phyloP scores from a whole-genome alignment of 108 stramenopile species.

The Nannochloropsis gaditana region DNA sequence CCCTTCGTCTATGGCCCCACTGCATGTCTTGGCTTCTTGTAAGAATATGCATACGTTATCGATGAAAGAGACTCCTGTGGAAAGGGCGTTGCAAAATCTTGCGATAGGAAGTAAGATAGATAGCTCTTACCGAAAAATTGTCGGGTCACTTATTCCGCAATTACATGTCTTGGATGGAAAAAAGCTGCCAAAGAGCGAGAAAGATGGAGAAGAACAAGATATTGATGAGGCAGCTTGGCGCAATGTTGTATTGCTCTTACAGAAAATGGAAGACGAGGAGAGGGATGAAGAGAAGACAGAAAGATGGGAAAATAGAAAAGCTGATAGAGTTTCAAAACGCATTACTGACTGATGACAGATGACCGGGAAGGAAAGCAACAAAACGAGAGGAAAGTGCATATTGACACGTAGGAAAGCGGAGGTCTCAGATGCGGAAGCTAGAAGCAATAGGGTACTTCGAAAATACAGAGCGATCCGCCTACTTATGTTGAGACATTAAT shows the following conservation, averaged over 20 bases:
- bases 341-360: too few relatives aligned
- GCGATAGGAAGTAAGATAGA: neutral
- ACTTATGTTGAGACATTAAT: too few relatives aligned
- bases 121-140: neutral
- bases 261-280: neutral
- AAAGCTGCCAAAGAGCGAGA: neutral
- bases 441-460: neutral
- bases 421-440: neutral
- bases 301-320: neutral
- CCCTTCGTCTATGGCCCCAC: neutral
- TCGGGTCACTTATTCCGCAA: neutral
- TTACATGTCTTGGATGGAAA: neutral
- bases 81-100: neutral
- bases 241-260: neutral
- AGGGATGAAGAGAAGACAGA: conserved; percentile 10
- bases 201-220: neutral
- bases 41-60: neutral
- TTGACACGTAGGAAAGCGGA: neutral
- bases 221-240: conserved; percentile 2
- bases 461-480: neutral
- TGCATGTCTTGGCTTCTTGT: conserved; percentile 2
- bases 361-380: too few relatives aligned
- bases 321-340: too few relatives aligned
- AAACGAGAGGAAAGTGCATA: too few relatives aligned
- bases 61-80: too few relatives aligned